These are phyloP conservation scores for Leersia perrieri DNA, from an alignment of 176 grass and related monocot genomes.

Conservation along the genomic window DNA sequence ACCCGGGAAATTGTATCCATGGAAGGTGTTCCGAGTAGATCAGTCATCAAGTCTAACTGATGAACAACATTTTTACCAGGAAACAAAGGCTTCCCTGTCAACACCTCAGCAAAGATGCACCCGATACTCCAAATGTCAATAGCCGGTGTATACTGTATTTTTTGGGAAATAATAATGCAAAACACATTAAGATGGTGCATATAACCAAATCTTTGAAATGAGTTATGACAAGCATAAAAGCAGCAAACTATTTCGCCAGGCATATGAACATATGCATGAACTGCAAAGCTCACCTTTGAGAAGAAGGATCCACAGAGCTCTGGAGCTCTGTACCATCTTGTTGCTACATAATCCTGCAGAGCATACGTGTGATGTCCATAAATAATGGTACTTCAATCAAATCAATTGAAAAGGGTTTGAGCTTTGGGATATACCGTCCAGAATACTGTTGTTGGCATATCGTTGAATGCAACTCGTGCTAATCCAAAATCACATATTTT, in stretches of 20 bases:
- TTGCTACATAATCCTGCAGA: constrained; percentile 97
- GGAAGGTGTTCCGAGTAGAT: constrained; percentile 89
- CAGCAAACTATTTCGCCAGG: neutral
- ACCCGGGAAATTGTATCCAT: constrained; percentile 94
- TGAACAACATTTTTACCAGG: constrained; percentile 99
- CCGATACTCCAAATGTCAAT: constrained; percentile 99
- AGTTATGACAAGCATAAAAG: neutral
- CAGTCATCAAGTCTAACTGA: constrained; percentile 98
- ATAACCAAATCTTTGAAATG: neutral
- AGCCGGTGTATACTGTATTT: constrained; percentile 96
- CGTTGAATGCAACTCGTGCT: constrained; percentile 87
- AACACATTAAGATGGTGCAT: constrained; percentile 21
- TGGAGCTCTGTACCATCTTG: constrained; percentile 99
- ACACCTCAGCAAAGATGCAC: constrained; percentile 96
- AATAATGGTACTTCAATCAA: constrained; percentile 11
- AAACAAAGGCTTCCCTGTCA: constrained; percentile 97
- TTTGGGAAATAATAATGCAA: neutral
- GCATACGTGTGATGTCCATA: constrained; percentile 10
- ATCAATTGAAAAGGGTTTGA: neutral
- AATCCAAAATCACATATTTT: constrained; percentile 99
- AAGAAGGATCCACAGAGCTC: constrained; percentile 99
- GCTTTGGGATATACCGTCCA: constrained; percentile 79
- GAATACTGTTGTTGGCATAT: constrained; percentile 90
- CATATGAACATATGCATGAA: neutral
- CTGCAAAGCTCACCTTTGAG: constrained; percentile 56